Evolutionary conservation across 202 grass and related monocot genomes (phyloP).

Genomic region (Digitaria exilis): DNA sequence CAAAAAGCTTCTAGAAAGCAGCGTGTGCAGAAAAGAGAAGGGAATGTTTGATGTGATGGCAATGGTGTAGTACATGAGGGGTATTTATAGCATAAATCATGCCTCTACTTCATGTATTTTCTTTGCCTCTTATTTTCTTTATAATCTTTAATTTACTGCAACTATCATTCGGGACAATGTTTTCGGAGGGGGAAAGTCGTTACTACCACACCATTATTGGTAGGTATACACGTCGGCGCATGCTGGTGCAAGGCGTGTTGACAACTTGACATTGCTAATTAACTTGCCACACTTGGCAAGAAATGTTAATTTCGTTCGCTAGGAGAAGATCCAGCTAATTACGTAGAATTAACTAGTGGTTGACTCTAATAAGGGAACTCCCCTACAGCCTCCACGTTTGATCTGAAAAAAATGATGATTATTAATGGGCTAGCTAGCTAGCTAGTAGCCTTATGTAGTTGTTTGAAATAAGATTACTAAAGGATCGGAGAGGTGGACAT

Average conservation of each 20-base stretch:
- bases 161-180: neutral
- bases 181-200: neutral
- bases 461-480: neutral
- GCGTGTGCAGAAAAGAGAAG: neutral
- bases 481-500: neutral
- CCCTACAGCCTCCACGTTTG: neutral
- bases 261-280: neutral
- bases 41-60: neutral
- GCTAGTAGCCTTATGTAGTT: neutral
- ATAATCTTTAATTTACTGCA: neutral
- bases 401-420: too few species aligned
- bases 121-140: too few species aligned
- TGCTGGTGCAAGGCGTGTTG: neutral
- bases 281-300: neutral
- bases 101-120: neutral
- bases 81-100: neutral
- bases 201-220: neutral
- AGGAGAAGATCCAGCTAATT: neutral
- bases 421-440: neutral
- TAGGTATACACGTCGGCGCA: neutral
- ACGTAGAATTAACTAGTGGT: neutral
- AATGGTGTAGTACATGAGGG: neutral
- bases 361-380: neutral
- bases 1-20: neutral
- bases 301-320: neutral